Percentiles rank a stretch among this genome's conserved stretches.
These are phyloP conservation scores for Podila clonocystis DNA, from an alignment of 192 early-diverging fungal genomes.

Conservation along the genomic window DNA sequence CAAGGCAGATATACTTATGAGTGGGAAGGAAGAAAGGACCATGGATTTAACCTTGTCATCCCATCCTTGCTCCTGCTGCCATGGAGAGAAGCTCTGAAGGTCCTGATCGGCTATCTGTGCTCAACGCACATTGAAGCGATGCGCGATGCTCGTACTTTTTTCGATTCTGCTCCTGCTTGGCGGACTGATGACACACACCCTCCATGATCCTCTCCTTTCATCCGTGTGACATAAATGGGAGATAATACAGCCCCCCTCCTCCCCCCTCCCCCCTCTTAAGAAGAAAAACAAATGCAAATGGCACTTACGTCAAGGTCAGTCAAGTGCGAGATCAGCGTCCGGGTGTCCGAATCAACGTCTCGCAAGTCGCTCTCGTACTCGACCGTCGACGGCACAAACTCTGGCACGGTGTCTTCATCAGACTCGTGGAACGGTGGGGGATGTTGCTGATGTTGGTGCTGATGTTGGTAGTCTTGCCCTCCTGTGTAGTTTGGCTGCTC, in stretches of 20 bases:
- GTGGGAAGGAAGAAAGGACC: background rate
- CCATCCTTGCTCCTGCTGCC: too few species aligned
- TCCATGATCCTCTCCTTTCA: background rate
- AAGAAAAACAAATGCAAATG: background rate
- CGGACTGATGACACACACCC: too few species aligned
- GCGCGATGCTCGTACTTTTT: too few species aligned
- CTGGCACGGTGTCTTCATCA: conserved; percentile 41
- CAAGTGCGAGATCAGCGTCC: conserved; percentile 41
- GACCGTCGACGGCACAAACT: conserved; percentile 25
- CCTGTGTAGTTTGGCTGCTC: background rate
- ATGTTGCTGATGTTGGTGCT: conserved; percentile 12
- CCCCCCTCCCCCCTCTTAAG: too few species aligned
- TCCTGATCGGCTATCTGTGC: too few species aligned
- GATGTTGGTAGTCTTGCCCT: background rate
- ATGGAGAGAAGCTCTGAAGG: too few species aligned
- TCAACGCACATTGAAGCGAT: too few species aligned
- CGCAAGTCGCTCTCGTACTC: conserved; percentile 30
- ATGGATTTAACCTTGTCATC: too few species aligned
- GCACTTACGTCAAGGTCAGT: conserved; percentile 54
- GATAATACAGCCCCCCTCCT: background rate
- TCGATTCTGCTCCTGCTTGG: too few species aligned
- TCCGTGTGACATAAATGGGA: background rate
- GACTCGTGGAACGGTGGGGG: conserved; percentile 14
- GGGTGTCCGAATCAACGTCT: conserved; percentile 33
- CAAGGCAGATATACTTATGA: background rate